Conservation (phyloP, 345 rosid species). For the Raphanus sativus region DNA sequence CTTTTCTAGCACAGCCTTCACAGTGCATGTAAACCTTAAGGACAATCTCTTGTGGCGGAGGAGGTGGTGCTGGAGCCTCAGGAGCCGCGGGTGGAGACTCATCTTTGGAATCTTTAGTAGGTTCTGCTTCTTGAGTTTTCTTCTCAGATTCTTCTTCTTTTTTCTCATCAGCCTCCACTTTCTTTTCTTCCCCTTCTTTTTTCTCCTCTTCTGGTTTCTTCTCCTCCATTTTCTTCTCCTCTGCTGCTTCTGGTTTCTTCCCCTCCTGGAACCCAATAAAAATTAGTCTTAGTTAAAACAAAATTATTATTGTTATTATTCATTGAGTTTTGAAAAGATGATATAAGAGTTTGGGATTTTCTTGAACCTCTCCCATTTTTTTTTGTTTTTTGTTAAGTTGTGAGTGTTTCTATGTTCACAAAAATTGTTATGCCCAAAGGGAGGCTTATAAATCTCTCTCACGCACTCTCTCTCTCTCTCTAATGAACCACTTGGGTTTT, state of each 20-base stretch:
- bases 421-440: constrained; percentile 21
- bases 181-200: constrained; percentile 41
- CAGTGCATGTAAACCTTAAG: constrained; percentile 96
- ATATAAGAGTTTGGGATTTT: constrained; percentile 35
- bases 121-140: constrained; percentile 44
- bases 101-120: constrained; percentile 41
- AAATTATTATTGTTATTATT: not conserved
- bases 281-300: not conserved
- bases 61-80: constrained; percentile 51
- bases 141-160: constrained; percentile 43
- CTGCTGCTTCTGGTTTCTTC: constrained; percentile 37
- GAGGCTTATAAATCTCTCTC: constrained; percentile 35
- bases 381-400: not conserved
- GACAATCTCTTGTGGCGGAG: constrained; percentile 72
- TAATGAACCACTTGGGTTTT: constrained; percentile 39
- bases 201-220: constrained; percentile 60
- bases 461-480: constrained; percentile 19
- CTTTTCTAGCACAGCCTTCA: constrained; percentile 97
- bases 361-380: constrained; percentile 45
- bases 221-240: constrained; percentile 54
- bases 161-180: constrained; percentile 44
- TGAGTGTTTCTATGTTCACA: constrained; percentile 35
- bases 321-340: constrained; percentile 27
- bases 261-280: constrained; percentile 25
- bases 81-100: constrained; percentile 30